Evolutionary conservation across 2,329 filamentous ascomycete species (phyloP).

Genomic region (Meredithiella fracta): DNA sequence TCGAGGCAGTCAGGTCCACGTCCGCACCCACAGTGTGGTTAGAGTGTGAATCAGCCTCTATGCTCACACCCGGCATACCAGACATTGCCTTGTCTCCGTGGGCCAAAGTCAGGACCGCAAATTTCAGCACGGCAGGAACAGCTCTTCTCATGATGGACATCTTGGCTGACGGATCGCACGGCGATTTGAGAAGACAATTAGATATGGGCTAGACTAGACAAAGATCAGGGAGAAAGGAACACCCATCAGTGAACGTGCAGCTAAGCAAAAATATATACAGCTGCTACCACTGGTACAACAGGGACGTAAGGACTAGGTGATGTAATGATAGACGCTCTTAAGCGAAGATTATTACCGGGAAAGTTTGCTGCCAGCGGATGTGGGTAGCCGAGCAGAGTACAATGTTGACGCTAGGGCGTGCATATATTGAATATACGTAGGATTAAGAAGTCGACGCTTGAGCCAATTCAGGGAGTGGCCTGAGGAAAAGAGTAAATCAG

Average conservation of each 20-base stretch:
- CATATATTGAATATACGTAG: background rate
- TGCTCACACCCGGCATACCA: constrained; percentile 12
- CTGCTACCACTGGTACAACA: background rate
- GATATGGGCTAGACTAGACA: background rate
- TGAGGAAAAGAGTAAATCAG: background rate
- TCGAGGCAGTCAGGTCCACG: constrained; percentile 16
- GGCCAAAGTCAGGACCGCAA: constrained; percentile 8
- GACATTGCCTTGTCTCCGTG: constrained; percentile 5
- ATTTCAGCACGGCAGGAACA: background rate
- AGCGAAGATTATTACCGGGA: constrained; percentile 1
- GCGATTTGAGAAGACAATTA: constrained; percentile 2
- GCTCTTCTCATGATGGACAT: constrained; percentile 1
- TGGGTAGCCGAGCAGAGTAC: constrained; percentile 1
- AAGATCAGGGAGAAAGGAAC: background rate
- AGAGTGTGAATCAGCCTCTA: constrained; percentile 13
- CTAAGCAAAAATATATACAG: background rate
- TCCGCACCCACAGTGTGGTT: constrained; percentile 1
- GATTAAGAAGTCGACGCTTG: background rate
- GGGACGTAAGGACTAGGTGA: constrained; percentile 1
- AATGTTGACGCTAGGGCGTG: background rate
- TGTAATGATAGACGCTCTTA: constrained; percentile 7
- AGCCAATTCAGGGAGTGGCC: background rate
- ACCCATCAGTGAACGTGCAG: background rate
- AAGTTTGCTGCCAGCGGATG: constrained; percentile 1
- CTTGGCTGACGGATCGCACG: constrained; percentile 8